Conservation (phyloP, 305 asterid genomes). For the Solanum hybrid region DNA sequence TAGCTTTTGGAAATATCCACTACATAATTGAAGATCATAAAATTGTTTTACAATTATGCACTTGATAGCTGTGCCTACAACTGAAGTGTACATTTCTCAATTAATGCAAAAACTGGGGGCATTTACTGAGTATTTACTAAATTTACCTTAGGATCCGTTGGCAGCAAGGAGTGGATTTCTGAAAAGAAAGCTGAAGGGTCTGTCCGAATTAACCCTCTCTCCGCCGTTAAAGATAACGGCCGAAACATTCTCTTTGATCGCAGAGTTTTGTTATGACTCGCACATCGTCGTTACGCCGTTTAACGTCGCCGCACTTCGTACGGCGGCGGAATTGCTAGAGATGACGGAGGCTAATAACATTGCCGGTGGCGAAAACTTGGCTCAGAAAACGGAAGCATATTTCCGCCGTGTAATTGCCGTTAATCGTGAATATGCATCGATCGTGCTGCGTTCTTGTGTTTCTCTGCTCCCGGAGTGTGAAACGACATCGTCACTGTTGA, state of each 20-base stretch:
- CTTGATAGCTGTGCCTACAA: background rate
- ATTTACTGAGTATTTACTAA: slow-evolving; percentile 15
- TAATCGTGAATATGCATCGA: slow-evolving; percentile 36
- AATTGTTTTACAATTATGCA: background rate
- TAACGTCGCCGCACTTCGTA: slow-evolving; percentile 62
- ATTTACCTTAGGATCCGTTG: slow-evolving; percentile 49
- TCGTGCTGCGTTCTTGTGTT: slow-evolving; percentile 47
- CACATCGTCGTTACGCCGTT: slow-evolving; percentile 53
- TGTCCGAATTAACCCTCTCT: slow-evolving; percentile 60
- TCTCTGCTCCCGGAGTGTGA: slow-evolving; percentile 71
- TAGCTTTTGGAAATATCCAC: no score
- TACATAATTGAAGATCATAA: background rate
- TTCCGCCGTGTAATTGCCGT: slow-evolving; percentile 44
- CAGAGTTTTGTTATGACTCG: slow-evolving; percentile 61
- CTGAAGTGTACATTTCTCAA: slow-evolving; percentile 14
- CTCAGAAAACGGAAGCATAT: slow-evolving; percentile 54
- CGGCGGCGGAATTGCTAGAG: slow-evolving; percentile 74
- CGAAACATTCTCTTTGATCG: slow-evolving; percentile 46
- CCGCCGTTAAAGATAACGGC: slow-evolving; percentile 83
- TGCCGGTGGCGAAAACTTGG: slow-evolving; percentile 28
- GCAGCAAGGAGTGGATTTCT: slow-evolving; percentile 49
- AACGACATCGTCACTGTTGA: slow-evolving; percentile 41
- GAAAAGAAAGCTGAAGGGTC: slow-evolving; percentile 37
- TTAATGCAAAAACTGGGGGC: slow-evolving; percentile 21
- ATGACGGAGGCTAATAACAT: slow-evolving; percentile 36